Base-by-base conservation (phyloP, 257 asterid genomes). In the Voacanga thouarsii region DNA sequence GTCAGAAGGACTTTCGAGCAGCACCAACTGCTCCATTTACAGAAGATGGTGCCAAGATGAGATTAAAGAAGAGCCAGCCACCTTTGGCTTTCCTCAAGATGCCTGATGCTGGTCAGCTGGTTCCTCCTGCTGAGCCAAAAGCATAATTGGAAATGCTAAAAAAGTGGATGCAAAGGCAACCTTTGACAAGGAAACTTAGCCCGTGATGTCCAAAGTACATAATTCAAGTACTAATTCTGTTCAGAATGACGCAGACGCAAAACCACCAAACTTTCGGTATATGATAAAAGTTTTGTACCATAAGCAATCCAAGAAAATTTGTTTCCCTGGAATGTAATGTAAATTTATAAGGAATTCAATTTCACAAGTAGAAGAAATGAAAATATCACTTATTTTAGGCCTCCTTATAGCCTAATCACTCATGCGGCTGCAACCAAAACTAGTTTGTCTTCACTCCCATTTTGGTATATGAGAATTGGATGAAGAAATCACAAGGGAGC, bases 111-210 rank as follows among this genome's bases (percentile, higher is more conserved):
- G 94, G 97, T 11, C 94, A 90, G 47, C 77, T 89, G 91, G 92
- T 92, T 76, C 97, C 97, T 1, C 88, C 89, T 94, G 96, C 90
- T 85, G 94, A 90, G 74, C 97, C 96, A n/a, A 82, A 85, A 79
- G 91, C 91, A 60, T 78, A 94, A 16, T 80, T 89, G 41, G 88
- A 89, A 74, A 92, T 88, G 97, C 80, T 92, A 3, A 83, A 14
- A 72, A 26, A 82, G 89, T 90, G 97, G 97, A 87, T 88, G 83
- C 86, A 85, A 85, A 74, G 90, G 86, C 14, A 84, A 80, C 77
- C 81, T 39, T 39, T 59, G 51, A 77, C 63, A 59, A 78, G 64
- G 75, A 72, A 16, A 65, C 12, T 9, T 8, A 59, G 7, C 24
- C 6, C 9, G 16, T 43, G 47, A 43, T 43, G 9, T 1, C 61